Base-by-base conservation (phyloP, 345 rosid genomes). In the Salix viminalis region DNA sequence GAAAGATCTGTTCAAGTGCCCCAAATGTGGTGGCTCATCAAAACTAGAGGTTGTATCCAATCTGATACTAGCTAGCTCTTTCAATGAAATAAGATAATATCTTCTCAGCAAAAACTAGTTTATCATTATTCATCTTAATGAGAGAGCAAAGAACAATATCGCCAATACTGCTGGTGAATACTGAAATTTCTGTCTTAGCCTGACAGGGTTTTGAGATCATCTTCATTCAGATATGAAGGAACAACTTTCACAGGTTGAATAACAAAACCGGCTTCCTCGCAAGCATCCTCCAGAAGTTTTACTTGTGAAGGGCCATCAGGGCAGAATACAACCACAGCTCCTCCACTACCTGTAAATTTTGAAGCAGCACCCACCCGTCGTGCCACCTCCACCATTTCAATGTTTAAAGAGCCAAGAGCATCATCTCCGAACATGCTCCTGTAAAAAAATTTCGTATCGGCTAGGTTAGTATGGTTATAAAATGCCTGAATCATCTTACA, bases 321-420 rank as follows among this genome's bases (percentile, higher is more conserved):
- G 73, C 99, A 93, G 86, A 83, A 93, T 11, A 81, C 98, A 75
- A 96, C 91, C 73, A 91, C 96, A 13, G 97, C 99, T 80, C 99
- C 97, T 69, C 97, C 99, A 64, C 99, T 96, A 72, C 98, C 96
- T 0, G 99, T 96, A 79, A 93, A 93, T 82, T 96, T 96, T 1
- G 97, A 85, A 0, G 96, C 91, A 69, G 96, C 95, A 4, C 96
- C 97, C 18, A 89, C 84, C 66, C 86, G 87, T 69, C 94, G 84
- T 23, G 94, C 96, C 19, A 92, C 83, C 79, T 91, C 96, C 87
- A 93, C 96, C 98, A 96, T 93, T 83, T 96, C 89, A 76, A 96
- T 82, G 88, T 92, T 93, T 72, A 91, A 23, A 16, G 82, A 86
- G 66, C 96, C 97, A 5, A 96, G 85, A 78, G 84, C 88, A 14